These are phyloP conservation scores for Suhomyces anneliseae DNA, from an alignment of 1,139 yeast species.

Conservation along the genomic window DNA sequence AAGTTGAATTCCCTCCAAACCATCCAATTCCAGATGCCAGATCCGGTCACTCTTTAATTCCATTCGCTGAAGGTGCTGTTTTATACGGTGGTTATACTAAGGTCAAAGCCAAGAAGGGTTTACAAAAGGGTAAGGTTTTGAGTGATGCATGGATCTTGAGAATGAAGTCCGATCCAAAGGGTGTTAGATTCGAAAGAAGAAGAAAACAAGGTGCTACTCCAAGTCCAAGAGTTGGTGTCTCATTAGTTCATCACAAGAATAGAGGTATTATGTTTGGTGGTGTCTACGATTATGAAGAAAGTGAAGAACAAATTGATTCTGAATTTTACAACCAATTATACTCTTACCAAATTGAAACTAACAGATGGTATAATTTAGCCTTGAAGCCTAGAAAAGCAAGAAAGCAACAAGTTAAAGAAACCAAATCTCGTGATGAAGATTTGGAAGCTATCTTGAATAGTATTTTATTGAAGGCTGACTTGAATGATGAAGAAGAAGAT, in stretches of 20 bases:
- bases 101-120: conserved; percentile 85
- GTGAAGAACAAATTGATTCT: conserved; percentile 87
- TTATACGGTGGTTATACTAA: conserved; percentile 94
- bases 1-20: conserved; percentile 81
- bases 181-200: conserved; percentile 83
- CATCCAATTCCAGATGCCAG: conserved; percentile 86
- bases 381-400: conserved; percentile 64
- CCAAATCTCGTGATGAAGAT: conserved; percentile 71
- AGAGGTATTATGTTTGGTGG: conserved; percentile 96
- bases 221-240: conserved; percentile 91
- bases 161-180: conserved; percentile 84
- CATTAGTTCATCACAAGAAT: conserved; percentile 85
- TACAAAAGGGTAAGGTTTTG: conserved; percentile 90
- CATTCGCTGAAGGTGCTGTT: conserved; percentile 81
- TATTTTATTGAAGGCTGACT: conserved; percentile 68
- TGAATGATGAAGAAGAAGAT: conserved; percentile 59
- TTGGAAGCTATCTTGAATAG: conserved; percentile 77
- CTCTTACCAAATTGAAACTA: conserved; percentile 81
- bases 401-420: conserved; percentile 42
- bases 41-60: conserved; percentile 87
- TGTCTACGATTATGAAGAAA: conserved; percentile 91
- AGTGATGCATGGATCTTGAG: conserved; percentile 85
- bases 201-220: conserved; percentile 89
- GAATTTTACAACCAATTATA: conserved; percentile 78
- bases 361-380: conserved; percentile 81